These are phyloP conservation scores for Aplosporella prunicola DNA, from an alignment of 2,329 filamentous ascomycete genomes.

Conservation along the genomic window DNA sequence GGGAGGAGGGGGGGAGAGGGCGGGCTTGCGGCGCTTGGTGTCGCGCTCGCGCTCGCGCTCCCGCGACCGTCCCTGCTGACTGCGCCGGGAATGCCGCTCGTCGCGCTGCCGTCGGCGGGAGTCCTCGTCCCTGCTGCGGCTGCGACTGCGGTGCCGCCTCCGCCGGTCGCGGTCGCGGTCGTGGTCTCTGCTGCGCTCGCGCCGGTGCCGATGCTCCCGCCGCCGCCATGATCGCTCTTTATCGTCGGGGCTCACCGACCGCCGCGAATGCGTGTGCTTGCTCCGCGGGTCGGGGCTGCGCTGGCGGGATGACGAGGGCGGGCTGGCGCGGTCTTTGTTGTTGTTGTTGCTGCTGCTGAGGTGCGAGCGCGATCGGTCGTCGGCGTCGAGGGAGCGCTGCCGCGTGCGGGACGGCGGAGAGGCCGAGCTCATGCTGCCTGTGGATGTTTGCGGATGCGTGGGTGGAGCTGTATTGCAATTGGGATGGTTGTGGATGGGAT, in stretches of 20 bases:
- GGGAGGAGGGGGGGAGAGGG: conserved; percentile 28
- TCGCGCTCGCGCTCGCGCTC: conserved; percentile 17
- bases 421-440: too few relatives aligned
- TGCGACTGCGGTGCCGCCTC: conserved; percentile 9
- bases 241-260: too few relatives aligned
- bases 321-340: too few relatives aligned
- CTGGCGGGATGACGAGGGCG: neutral
- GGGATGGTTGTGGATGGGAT: too few relatives aligned
- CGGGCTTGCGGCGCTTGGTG: conserved; percentile 25
- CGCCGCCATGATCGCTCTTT: neutral
- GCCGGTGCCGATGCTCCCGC: conserved; percentile 13
- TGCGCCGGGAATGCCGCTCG: conserved; percentile 9
- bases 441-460: too few relatives aligned
- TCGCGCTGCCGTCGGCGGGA: conserved; percentile 3
- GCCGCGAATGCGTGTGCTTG: neutral
- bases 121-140: conserved; percentile 13
- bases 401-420: too few relatives aligned
- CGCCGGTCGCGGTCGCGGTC: conserved; percentile 12
- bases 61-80: conserved; percentile 14
- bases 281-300: conserved; percentile 1
- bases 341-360: too few relatives aligned
- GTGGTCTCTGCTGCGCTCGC: conserved; percentile 18
- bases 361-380: too few relatives aligned
- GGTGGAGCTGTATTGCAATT: too few relatives aligned
- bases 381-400: too few relatives aligned